Conservation (phyloP, 805 yeast species). For the Yarrowia sp. region DNA sequence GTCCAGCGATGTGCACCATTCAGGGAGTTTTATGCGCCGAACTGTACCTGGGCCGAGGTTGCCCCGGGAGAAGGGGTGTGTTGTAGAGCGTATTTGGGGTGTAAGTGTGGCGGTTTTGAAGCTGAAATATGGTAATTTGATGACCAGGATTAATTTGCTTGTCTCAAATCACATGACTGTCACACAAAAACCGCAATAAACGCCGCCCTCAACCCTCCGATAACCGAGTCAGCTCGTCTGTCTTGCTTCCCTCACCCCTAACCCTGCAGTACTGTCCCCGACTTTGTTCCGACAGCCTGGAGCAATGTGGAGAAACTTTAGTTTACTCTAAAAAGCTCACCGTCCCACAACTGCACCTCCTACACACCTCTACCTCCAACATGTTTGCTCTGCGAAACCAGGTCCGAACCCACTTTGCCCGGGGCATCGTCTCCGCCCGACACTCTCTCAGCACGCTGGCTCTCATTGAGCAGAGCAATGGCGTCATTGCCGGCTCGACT, state of each 20-base stretch:
- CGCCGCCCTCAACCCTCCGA: neutral
- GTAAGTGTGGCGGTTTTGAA: too few species aligned
- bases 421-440: constrained; percentile 19
- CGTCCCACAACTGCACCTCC: neutral
- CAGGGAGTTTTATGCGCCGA: constrained; percentile 26
- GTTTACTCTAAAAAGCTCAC: constrained; percentile 7
- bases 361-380: neutral
- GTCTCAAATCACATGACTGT: too few species aligned
- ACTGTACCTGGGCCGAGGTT: constrained; percentile 16
- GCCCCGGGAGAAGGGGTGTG: neutral
- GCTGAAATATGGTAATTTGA: too few species aligned
- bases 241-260: neutral
- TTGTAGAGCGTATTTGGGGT: too few species aligned
- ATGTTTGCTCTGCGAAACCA: constrained; percentile 26
- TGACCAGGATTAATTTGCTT: too few species aligned
- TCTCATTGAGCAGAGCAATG: constrained; percentile 60
- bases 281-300: constrained; percentile 10
- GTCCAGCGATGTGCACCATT: constrained; percentile 4
- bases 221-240: neutral
- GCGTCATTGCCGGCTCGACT: constrained; percentile 61
- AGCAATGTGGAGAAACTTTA: constrained; percentile 22
- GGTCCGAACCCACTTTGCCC: constrained; percentile 18
- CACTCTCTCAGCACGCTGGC: constrained; percentile 54
- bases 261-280: neutral
- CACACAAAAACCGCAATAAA: neutral